Base-by-base conservation (phyloP, 768 basidiomycete species). In the Coprinellus micaceus region DNA sequence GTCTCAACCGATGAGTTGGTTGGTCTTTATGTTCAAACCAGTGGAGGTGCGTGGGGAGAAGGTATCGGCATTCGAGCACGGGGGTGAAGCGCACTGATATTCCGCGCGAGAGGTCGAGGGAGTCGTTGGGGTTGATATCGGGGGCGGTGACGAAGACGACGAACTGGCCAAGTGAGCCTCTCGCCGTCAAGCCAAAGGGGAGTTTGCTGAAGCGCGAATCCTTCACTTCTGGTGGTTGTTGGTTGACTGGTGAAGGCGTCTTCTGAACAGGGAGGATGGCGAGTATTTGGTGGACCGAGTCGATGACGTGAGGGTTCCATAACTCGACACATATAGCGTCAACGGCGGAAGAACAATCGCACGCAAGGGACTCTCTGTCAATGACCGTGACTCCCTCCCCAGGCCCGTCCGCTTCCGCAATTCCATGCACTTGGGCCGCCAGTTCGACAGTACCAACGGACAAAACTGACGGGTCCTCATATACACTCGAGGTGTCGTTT, bases 71-170 rank as follows among this genome's bases (percentile, higher is more conserved):
- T 54, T 83, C 77, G 7, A 83, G 45, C 2, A 81, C 78, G 5
- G 84, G 41, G 2, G 82, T 74, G 0, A 80, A 82, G 22, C 80
- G 79, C 26, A 85, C 63, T 2, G 85, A 83, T 54, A 90, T 68
- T 3, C 92, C 92, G 26, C 91, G 81, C 2, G 83, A 85, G 12
- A 90, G 73, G 44, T 82, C 82, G 53, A 81, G 68, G 37, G 80
- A 78, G 53, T 88, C 88, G 0, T 77, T 70, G 0, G 90, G 90
- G 59, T 91, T 91, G 53, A 94, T 77, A 66, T 96, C 94, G 33
- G 80, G 81, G n/a, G 86, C 82, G 6, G 90, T 89, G 50, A 93
- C 66, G 55, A 90, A 84, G 10, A 89, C 64, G 25, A 85, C 82
- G 45, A 89, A 72, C 33, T 81, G 81, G 1, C 77, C 80, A 43